Base-by-base conservation (phyloP, 1,284 basidiomycete genomes). In the Microbotryomycetes sp. region DNA sequence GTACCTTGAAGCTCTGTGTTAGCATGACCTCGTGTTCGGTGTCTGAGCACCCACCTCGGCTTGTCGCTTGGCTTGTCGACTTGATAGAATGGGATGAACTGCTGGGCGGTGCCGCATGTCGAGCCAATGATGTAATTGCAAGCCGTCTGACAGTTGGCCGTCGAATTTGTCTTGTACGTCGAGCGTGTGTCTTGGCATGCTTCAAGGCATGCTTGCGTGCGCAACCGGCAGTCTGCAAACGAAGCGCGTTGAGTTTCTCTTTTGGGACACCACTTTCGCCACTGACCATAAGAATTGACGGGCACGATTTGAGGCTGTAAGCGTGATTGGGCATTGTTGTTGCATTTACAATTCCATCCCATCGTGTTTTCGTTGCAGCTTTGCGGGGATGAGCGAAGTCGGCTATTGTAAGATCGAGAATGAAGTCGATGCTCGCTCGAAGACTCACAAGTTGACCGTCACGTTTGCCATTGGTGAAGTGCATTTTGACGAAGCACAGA, bases 281-380 rank as follows among this genome's bases (percentile, higher is more conserved):
- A 26, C 46, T 48, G 13, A 64, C 62, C 63, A 29, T 60, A 65
- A 18, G 55, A 52, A 23, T 59, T 65, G 47, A 65, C 57, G 4
- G 64, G 64, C 1, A 62, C 64, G 3, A 56, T 45, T 16, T 59
- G 24, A 1, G 57, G 53, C 18, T 58, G 52, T 3, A 65, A 23
- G n/a, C 52, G 24, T 5, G 54, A 57, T 15, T 55, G 45, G 11
- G 62, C 60, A 9, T 48, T 48, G 3, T 62, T 35, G 31, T 65
- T 57, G 28, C 64, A 65, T 6, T 52, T 52, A 45, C 64, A 62
- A 55, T 65, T 62, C 64, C 64, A 65, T 2, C 64, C 64, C 57
- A 65, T 55, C 24, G 64, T 65, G 0, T 47, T 45, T n/a, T 57
- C 47, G 30, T 65, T 65, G 45, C 64, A 65, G 30, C 64, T 65